A percentile compares a stretch with the other conserved stretches of the same genome.
Evolutionary conservation across 495 filamentous ascomycete species (phyloP).

Genomic region (Umbilicaria muhlenbergii): DNA sequence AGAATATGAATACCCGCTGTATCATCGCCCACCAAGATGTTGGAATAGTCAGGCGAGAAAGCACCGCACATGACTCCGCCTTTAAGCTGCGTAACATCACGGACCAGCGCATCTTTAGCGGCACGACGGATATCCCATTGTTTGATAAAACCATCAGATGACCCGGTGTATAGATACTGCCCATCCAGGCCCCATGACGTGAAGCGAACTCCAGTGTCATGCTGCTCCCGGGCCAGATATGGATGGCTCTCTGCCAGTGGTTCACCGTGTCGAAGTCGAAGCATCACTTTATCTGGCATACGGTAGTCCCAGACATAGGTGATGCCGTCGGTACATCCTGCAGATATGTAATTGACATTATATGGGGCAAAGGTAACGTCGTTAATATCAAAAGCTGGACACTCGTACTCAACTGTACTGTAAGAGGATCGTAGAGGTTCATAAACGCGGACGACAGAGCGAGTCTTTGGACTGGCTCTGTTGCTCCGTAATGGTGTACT

Average conservation of each 20-base stretch:
- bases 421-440: slow-evolving; percentile 20
- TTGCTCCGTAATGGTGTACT: slow-evolving; percentile 31
- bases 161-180: slow-evolving; percentile 73
- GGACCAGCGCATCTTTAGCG: slow-evolving; percentile 42
- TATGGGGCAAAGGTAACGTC: slow-evolving; percentile 44
- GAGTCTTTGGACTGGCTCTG: slow-evolving; percentile 20
- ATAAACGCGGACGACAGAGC: slow-evolving; percentile 37
- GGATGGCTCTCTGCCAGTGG: slow-evolving; percentile 37
- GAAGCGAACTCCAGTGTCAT: slow-evolving; percentile 72
- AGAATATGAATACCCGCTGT: slow-evolving; percentile 59
- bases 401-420: slow-evolving; percentile 37
- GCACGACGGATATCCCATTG: slow-evolving; percentile 64
- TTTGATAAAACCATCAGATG: slow-evolving; percentile 75
- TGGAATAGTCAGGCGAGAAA: slow-evolving; percentile 56
- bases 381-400: slow-evolving; percentile 74
- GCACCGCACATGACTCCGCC: slow-evolving; percentile 43
- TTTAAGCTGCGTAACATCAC: slow-evolving; percentile 34
- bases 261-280: slow-evolving; percentile 51
- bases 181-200: slow-evolving; percentile 58
- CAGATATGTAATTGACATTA: slow-evolving; percentile 48
- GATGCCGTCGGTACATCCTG: slow-evolving; percentile 69
- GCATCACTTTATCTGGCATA: slow-evolving; percentile 37
- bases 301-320: slow-evolving; percentile 79
- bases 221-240: slow-evolving; percentile 36
- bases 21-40: slow-evolving; percentile 61